These are phyloP conservation scores for Aspergillus persii DNA, from an alignment of 2,329 filamentous ascomycete species.

Conservation along the genomic window DNA sequence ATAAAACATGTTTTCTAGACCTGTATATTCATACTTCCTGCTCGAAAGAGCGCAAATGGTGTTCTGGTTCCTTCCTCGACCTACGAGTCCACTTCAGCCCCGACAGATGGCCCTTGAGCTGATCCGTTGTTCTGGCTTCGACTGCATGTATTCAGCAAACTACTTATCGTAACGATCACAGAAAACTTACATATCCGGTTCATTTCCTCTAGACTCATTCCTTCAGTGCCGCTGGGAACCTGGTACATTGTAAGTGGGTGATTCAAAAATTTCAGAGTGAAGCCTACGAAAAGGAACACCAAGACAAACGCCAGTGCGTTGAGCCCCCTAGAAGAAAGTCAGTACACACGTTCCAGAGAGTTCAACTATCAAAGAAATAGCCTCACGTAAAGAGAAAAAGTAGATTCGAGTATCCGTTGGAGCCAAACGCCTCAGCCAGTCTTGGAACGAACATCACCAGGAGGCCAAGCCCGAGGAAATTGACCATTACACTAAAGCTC, in stretches of 20 bases:
- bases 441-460: constrained; percentile 21
- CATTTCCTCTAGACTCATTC: constrained; percentile 10
- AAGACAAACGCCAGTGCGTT: constrained; percentile 11
- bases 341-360: neutral
- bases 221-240: constrained; percentile 11
- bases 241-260: neutral
- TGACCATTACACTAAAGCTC: constrained; percentile 26
- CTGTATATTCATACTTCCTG: no score
- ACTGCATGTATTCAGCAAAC: neutral
- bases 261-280: neutral
- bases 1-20: no score
- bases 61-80: no score
- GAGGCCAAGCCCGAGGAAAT: constrained; percentile 21
- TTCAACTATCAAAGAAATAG: neutral
- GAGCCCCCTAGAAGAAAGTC: constrained; percentile 2
- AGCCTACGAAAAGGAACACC: constrained; percentile 7
- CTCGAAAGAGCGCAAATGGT: no score
- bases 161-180: neutral
- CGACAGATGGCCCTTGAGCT: neutral
- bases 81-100: neutral
- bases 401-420: constrained; percentile 6
- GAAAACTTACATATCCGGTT: constrained; percentile 13
- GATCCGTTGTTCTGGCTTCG: neutral
- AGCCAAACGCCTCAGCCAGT: constrained; percentile 4
- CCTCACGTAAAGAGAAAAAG: constrained; percentile 15